Evolutionary conservation across 805 yeast species (phyloP), one percentile per base, ranked within the genome.

Genomic region (Candida anglica): DNA sequence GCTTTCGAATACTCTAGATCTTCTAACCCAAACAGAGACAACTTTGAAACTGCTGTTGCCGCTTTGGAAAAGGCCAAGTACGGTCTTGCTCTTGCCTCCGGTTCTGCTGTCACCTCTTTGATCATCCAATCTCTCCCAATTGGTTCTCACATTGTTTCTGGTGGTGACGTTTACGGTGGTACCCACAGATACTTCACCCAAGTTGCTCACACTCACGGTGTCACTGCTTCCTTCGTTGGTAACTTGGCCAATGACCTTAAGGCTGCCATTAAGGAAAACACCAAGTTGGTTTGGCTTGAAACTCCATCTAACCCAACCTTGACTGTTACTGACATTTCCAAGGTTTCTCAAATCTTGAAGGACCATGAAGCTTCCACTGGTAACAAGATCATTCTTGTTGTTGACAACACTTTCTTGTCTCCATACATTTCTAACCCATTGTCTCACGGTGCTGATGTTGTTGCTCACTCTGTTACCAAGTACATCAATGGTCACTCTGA

Each of bases 401-500:
- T 86, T 40, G 95, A 86, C 70, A 86, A 86, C 75, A 86, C 95
- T 27, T 86, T 86, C 73, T 66, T 85, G 55, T 82, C 93, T 13
- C 95, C 95, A 52, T 86, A 86, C 67, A 65, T 86, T 51, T 86
- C 88, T 44, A 86, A 84, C 69, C 96, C 95, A 44, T 73, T 86
- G 56, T 66, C 62, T 42, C 79, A 71, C 47, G 95, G 96, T 46
- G 95, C 93, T 36, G 95, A 86, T 53, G 75, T 86, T 41, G 94
- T 86, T 32, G 82, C 84, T 28, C 95, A 86, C 66, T 83, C 93
- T 13, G 94, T 86, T 41, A 85, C 96, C 53, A 86, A 86, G 63
- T 87, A 84, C 70, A 79, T 86, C 63, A 86, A 86, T 54, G 96
- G 96, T 45, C 96, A 86, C 66, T 84, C 94, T 17, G 95, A 86